Percentiles rank a stretch among this genome's conserved stretches.
Evolutionary conservation across 257 asterid genomes (phyloP).

Genomic region (Solanum okadae): DNA sequence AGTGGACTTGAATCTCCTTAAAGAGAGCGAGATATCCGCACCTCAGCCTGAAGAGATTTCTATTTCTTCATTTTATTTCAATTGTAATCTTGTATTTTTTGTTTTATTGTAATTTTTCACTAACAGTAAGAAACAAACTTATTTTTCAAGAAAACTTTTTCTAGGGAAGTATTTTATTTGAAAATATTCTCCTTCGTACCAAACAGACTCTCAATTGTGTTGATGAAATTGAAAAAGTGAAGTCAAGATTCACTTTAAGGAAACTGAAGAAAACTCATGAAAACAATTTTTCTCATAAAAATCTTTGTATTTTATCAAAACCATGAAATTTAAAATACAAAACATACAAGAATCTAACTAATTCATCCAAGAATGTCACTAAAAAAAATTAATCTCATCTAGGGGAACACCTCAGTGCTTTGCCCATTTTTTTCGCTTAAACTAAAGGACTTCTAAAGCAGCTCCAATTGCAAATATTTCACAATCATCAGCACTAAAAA

Average conservation of each 20-base stretch:
- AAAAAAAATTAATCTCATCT: not conserved
- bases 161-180: no score
- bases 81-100: no score
- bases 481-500: constrained; percentile 1
- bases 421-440: not conserved
- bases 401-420: not conserved
- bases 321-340: not conserved
- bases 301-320: not conserved
- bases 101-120: no score
- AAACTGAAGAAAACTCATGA: not conserved
- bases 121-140: not conserved
- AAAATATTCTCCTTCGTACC: not conserved
- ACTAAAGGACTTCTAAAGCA: constrained; percentile 11
- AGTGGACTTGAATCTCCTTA: no score
- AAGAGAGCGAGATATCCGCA: no score
- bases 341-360: not conserved
- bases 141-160: not conserved
- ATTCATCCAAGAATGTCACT: not conserved
- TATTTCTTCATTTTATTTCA: no score
- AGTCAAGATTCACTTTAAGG: not conserved
- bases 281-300: not conserved
- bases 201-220: not conserved
- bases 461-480: constrained; percentile 23
- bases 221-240: not conserved
- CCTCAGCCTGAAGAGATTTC: no score